Base-by-base conservation (phyloP, 257 asterid species). In the Osmanthus fragrans region DNA sequence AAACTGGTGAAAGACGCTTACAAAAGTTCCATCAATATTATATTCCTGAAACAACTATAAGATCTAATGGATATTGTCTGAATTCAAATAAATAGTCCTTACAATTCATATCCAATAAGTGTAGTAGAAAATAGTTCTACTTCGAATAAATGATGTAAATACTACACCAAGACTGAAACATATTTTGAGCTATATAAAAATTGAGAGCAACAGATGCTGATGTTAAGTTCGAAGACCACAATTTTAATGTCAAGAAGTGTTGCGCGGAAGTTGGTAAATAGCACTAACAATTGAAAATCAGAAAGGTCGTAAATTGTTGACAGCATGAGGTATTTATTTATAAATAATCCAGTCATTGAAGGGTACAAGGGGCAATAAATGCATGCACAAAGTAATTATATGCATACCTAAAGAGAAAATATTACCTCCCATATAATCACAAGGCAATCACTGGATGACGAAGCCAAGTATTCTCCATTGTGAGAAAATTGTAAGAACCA, bases 401-500 rank as follows among this genome's bases (percentile, higher is more conserved):
- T 15, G 73, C 54, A 74, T 23, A 33, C 71, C 45, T 68, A 23
- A 33, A 71, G 73, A 49, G 58, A 49, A 5, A 37, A 72, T 36
- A 60, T 78, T 85, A 91, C 97, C 94, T 91, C 96, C 97, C 97
- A 93, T 84, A 93, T 84, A 79, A 92, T 88, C 74, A 84, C 94
- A 9, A 87, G 80, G 81, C 78, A 74, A 82, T 91, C 96, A 77
- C 84, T 90, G 74, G 96, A 89, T 58, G 97, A 88, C 7, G 97
- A 93, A 30, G 97, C 97, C 83, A 93, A 83, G 83, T 88, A 93
- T 84, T 88, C 88, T 73, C 97, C 97, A 75, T 82, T 83, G 78
- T 91, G 90, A 75, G 97, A 90, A 84, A 93, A 93, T 77, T 91
- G 92, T 90, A 93, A 82, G 85, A 87, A 86, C 97, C 97, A 91